These are phyloP conservation scores for Buxus sempervirens DNA, from an alignment of 164 flowering plant species.

Conservation along the genomic window DNA sequence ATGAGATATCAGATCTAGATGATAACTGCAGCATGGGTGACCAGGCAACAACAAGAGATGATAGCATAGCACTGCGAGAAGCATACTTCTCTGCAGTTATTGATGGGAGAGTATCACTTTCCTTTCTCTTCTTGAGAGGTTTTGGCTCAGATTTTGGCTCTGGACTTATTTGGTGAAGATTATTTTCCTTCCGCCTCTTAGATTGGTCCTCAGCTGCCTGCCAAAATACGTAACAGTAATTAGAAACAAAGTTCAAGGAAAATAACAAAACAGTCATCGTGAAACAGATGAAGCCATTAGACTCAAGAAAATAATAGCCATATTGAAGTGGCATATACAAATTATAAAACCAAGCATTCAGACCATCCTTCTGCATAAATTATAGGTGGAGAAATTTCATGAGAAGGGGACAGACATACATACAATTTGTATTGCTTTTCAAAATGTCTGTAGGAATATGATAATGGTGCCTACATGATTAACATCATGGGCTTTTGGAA, in stretches of 20 bases:
- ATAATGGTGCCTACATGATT: too few species aligned
- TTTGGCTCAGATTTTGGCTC: constrained; percentile 18
- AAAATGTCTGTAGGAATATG: too few species aligned
- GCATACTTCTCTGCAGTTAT: constrained; percentile 67
- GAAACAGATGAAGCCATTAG: not conserved
- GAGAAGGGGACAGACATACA: too few species aligned
- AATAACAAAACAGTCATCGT: not conserved
- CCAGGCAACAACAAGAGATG: constrained; percentile 83
- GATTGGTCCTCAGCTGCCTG: constrained; percentile 15
- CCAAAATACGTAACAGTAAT: constrained; percentile 3
- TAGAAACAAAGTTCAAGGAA: not conserved
- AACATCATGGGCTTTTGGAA: too few species aligned
- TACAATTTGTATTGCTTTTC: too few species aligned
- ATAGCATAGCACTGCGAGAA: constrained; percentile 60
- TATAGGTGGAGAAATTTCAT: too few species aligned
- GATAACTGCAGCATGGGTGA: constrained; percentile 56
- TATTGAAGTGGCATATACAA: not conserved
- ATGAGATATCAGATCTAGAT: constrained; percentile 27
- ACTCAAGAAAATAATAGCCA: not conserved
- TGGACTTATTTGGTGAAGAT: constrained; percentile 12
- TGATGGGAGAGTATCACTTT: constrained; percentile 15
- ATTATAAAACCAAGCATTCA: too few species aligned
- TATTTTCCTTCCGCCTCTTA: constrained; percentile 11
- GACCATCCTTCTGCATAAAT: too few species aligned
- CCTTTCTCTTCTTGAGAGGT: constrained; percentile 14